Base-by-base conservation (phyloP, 2,329 filamentous ascomycete species). In the Exserohilum turcica region DNA sequence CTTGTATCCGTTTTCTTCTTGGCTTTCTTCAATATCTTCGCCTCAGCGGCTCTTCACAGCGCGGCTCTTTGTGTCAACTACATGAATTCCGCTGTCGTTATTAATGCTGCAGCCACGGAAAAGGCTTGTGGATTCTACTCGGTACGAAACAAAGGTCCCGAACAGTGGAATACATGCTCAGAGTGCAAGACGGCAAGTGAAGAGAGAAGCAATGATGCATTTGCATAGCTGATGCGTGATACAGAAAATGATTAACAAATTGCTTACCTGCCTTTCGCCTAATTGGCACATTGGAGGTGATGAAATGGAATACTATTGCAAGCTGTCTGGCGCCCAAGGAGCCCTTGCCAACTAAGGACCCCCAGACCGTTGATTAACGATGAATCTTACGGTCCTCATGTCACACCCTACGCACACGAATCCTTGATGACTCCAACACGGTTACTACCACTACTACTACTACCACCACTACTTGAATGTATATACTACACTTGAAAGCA, bases 251-350 rank as follows among this genome's bases (percentile, higher is more conserved):
- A 50, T 60, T 9, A 59, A 60, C 32, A 63, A 66, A 28, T 18
- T 70, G 13, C 53, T 55, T n/a, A 43, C 53, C 6, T 71, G 68
- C 52, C 47, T 56, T 21, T 70, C 67, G 1, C 53, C 49, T 1
- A 67, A 21, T 2, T 40, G 49, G 47, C 66, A 71, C 43, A 63
- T 71, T 38, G 68, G 68, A 15, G 68, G 68, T 16, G 66, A 70
- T 16, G 68, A 71, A 49, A 16, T 67, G 24, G 52, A 52, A 29
- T 56, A 68, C 46, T 71, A 71, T 39, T 71, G 68, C 56, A 52
- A 58, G 24, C 18, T 63, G 32, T 59, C 64, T 18, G 60, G 62
- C 13, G 66, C 66, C 31, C 39, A 35, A 4, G 54, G 46, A 24
- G 3, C 57, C 60, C 6, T 24, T 55, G 33, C 56, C 60, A 5